A percentile compares a stretch with the other conserved stretches of the same genome.
Conservation (phyloP, 2,329 filamentous ascomycete species). For the Paracoccidioides lutzii region DNA sequence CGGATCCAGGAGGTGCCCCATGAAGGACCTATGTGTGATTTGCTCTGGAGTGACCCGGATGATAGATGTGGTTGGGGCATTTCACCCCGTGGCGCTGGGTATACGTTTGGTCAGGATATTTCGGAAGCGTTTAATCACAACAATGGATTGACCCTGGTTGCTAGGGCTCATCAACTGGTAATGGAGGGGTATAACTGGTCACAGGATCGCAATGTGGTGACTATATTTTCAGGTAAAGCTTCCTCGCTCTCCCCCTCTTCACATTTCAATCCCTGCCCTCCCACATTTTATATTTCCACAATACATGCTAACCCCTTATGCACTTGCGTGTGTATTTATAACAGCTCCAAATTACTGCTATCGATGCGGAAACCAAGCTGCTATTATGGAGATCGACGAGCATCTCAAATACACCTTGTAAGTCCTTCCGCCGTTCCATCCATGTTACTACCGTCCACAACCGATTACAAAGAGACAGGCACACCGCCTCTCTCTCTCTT, state of each 20-base stretch:
- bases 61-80: conserved; percentile 95
- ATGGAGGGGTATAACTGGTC: conserved; percentile 99
- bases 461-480: too few species aligned
- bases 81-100: conserved; percentile 83
- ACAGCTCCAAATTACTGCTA: conserved; percentile 92
- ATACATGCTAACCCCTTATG: background rate
- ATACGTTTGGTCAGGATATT: conserved; percentile 94
- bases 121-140: conserved; percentile 99
- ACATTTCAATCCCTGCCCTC: too few species aligned
- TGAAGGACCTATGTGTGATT: conserved; percentile 94
- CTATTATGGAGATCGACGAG: conserved; percentile 99
- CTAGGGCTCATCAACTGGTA: conserved; percentile 91
- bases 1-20: conserved; percentile 97
- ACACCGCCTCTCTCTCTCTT: too few species aligned
- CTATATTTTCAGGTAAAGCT: conserved; percentile 80
- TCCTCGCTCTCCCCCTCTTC: background rate
- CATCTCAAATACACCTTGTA: conserved; percentile 99
- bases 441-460: background rate
- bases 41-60: conserved; percentile 96
- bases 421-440: conserved; percentile 30
- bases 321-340: conserved; percentile 11
- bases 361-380: conserved; percentile 95
- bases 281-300: background rate
- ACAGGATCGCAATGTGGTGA: conserved; percentile 94
- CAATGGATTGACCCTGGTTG: conserved; percentile 91